These are phyloP conservation scores for Yamadazyma siamensis DNA, from an alignment of 1,139 yeast species.

Conservation along the genomic window DNA sequence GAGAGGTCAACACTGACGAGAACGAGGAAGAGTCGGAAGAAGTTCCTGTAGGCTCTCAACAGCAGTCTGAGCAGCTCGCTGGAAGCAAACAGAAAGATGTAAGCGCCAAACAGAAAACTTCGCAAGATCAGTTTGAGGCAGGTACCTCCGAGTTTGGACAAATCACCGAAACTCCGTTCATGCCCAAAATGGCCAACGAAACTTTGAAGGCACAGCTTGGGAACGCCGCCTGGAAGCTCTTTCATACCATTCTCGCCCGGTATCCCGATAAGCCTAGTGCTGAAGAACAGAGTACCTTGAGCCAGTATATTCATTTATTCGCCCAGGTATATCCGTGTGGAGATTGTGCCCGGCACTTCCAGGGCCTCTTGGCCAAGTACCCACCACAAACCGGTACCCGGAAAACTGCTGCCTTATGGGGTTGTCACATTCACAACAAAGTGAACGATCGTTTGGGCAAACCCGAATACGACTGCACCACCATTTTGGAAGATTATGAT, in stretches of 20 bases:
- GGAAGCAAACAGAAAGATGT: constrained; percentile 1
- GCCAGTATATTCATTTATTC: constrained; percentile 52
- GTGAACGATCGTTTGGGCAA: constrained; percentile 76
- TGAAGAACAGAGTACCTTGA: constrained; percentile 61
- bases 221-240: constrained; percentile 79
- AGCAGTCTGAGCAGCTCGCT: neutral
- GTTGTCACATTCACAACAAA: constrained; percentile 87
- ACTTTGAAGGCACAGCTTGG: constrained; percentile 72
- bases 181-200: constrained; percentile 79
- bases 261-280: constrained; percentile 79
- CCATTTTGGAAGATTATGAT: constrained; percentile 83
- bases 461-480: constrained; percentile 75
- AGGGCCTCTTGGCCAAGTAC: constrained; percentile 55
- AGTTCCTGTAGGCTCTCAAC: neutral
- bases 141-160: constrained; percentile 4
- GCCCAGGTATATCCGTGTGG: constrained; percentile 90
- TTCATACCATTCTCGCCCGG: constrained; percentile 88
- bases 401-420: constrained; percentile 90
- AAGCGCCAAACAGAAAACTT: no score
- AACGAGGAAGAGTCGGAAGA: constrained; percentile 4
- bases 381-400: constrained; percentile 86
- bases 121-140: no score
- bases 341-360: constrained; percentile 93
- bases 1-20: constrained; percentile 6
- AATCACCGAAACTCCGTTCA: constrained; percentile 54